Evolutionary conservation across 371 early-diverging fungal genomes (phyloP), one percentile per base, ranked within the genome.

Genomic region (Syncephalastrum racemosum): DNA sequence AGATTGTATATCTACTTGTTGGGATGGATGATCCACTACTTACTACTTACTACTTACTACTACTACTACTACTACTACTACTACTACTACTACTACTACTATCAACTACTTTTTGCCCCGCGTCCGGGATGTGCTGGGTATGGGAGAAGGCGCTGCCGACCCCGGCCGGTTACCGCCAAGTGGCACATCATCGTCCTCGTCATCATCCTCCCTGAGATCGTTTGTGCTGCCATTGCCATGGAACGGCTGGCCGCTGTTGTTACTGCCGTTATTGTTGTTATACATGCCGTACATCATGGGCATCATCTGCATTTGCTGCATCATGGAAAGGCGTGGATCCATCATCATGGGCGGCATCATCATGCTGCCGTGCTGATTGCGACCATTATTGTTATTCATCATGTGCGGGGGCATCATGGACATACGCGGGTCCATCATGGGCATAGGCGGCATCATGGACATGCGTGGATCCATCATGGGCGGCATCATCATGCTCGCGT

Each of bases 351-450:
- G 61, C 50, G 56, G 56, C 56, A 61, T 60, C 60, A 60, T 61
- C 55, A 67, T 63, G 56, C 53, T 46, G 7, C 54, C 36, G 43
- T 52, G 49, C 14, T 56, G 50, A 31, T 51, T 56, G 15, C 46
- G 58, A 12, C 36, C 36, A 12, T 31, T 31, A 12, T 5, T 31
- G 10, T 31, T 31, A 10, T 31, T 51, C 54, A 53, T 53, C 54
- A 53, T 53, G 18, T 48, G 36, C 5, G 47, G 54, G 24, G 55
- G 45, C 56, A 59, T 59, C 61, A 61, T 54, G 44, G 61, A 54
- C 71, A 71, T 71, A 16, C 67, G 66, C 12, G 74, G 70, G 58
- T 74, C 68, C 70, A 74, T 65, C 68, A 73, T 70, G 1, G 55
- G 55, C 64, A 72, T 67, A 16, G 52, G 52, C 4, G 19, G 19